Percentiles rank a stretch among this genome's conserved stretches.
Evolutionary conservation across 2,329 filamentous ascomycete genomes (phyloP).

Genomic region (Endothia cerciana): DNA sequence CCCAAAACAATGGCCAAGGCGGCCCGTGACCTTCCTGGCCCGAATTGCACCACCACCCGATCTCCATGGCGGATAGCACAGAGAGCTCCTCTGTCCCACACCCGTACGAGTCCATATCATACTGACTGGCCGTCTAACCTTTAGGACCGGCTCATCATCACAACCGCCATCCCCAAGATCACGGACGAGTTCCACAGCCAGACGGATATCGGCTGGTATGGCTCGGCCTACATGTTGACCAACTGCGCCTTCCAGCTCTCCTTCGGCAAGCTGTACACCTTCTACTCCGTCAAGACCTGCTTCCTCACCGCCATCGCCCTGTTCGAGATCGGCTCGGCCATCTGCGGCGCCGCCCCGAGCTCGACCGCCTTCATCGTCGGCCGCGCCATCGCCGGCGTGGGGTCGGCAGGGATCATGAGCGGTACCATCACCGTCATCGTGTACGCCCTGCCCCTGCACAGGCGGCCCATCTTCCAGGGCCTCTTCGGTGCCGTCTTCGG

Average conservation of each 20-base stretch:
- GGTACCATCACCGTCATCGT: constrained; percentile 42
- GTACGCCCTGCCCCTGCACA: constrained; percentile 40
- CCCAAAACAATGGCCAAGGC: too few species aligned
- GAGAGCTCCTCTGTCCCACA: neutral
- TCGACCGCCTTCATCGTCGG: constrained; percentile 47
- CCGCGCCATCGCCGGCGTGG: constrained; percentile 45
- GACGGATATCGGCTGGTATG: constrained; percentile 46
- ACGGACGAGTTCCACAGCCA: constrained; percentile 44
- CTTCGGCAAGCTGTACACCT: constrained; percentile 46
- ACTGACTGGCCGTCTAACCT: neutral
- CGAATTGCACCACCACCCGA: too few species aligned
- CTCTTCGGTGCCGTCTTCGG: constrained; percentile 42
- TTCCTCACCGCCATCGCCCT: constrained; percentile 40
- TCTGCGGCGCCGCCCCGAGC: constrained; percentile 46
- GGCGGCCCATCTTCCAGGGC: constrained; percentile 41
- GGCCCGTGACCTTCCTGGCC: too few species aligned
- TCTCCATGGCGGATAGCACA: too few species aligned
- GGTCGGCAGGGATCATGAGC: constrained; percentile 44
- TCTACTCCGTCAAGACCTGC: constrained; percentile 41
- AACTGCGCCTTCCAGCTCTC: constrained; percentile 44
- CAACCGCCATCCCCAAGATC: constrained; percentile 45
- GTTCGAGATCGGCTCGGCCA: constrained; percentile 44
- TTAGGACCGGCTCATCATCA: constrained; percentile 42
- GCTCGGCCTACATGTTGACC: constrained; percentile 43
- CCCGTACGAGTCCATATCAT: neutral